Evolutionary conservation across 805 yeast species (phyloP), one percentile per base, ranked within the genome.

Genomic region (Yamadazyma laniorum): DNA sequence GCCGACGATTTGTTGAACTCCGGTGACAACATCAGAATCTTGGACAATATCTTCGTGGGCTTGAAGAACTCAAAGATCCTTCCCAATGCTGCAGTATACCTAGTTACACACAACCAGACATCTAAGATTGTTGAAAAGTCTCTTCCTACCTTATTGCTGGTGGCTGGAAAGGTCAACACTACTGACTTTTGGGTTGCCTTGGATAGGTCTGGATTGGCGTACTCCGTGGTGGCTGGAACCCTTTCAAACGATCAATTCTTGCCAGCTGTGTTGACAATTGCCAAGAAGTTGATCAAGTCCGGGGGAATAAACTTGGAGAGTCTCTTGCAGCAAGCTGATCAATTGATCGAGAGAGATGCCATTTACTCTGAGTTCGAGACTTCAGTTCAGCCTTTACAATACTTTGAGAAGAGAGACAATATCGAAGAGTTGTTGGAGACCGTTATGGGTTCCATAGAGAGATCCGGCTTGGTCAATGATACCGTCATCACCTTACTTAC

Each of bases 191-290:
- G 53, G 34, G 52, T 48, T 34, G 63, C 62, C 5, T 55, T 60
- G 37, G 61, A 58, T 38, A 42, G 51, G 26, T 59, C 64, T 16
- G 59, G 59, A 2, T 56, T 60, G 42, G 58, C 53, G 11, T 60
- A 59, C 34, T 43, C 51, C 5, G 38, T 58, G 34, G 43, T 58
- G 39, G 54, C 60, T 8, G 52, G 53, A 25, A 29, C 48, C 18
- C 25, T 59, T 18, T 49, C 52, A 32, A 53, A 53, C 39, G 43
- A 50, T 2, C 43, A 48, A 9, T 47, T 53, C 22, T 44, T 59
- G 26, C 62, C 66, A 37, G 48, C 59, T 18, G 39, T 56, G 16
- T 42, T 51, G 30, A 23, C 28, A 3, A 51, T 59, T 29, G 51
- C 45, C 25, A 47, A 45, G 31, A 50, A 53, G 28, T 39, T 55